Percentiles rank a stretch among this genome's conserved stretches.
These are phyloP conservation scores for Zygoascus ofunaensis DNA, from an alignment of 805 yeast genomes.

Conservation along the genomic window DNA sequence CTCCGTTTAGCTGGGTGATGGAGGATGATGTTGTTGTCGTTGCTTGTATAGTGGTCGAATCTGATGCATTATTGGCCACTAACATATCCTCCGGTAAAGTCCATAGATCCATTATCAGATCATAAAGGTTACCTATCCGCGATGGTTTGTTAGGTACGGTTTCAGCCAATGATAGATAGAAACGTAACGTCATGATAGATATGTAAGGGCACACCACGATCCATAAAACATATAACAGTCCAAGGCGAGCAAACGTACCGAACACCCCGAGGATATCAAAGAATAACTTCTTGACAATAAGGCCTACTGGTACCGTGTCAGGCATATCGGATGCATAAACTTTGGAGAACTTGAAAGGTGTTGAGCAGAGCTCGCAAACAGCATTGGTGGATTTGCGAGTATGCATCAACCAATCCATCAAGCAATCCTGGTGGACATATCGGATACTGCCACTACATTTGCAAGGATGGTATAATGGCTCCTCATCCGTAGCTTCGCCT, in stretches of 20 bases:
- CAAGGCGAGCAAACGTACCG: conserved; percentile 15
- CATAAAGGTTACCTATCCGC: neutral
- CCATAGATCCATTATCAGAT: neutral
- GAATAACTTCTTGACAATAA: conserved; percentile 37
- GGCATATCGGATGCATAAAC: conserved; percentile 62
- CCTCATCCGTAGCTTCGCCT: conserved; percentile 70
- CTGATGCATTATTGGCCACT: too few species aligned
- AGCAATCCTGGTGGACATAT: conserved; percentile 86
- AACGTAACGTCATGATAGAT: conserved; percentile 6
- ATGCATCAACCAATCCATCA: conserved; percentile 7
- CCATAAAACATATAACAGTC: conserved; percentile 20
- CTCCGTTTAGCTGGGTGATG: too few species aligned
- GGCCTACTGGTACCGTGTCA: conserved; percentile 43
- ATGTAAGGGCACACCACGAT: neutral
- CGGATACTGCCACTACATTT: conserved; percentile 88
- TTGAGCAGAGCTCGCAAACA: conserved; percentile 82
- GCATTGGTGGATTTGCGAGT: conserved; percentile 21
- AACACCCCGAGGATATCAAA: conserved; percentile 13
- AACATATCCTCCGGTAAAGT: neutral
- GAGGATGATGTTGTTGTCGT: too few species aligned
- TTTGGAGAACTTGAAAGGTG: conserved; percentile 59
- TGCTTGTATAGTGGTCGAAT: neutral
- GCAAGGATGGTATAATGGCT: conserved; percentile 87
- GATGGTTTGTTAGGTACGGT: conserved; percentile 12
- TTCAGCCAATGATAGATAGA: conserved; percentile 16